Base-by-base conservation (phyloP, 176 grass and related monocot species). In the Bothriochloa decipiens region DNA sequence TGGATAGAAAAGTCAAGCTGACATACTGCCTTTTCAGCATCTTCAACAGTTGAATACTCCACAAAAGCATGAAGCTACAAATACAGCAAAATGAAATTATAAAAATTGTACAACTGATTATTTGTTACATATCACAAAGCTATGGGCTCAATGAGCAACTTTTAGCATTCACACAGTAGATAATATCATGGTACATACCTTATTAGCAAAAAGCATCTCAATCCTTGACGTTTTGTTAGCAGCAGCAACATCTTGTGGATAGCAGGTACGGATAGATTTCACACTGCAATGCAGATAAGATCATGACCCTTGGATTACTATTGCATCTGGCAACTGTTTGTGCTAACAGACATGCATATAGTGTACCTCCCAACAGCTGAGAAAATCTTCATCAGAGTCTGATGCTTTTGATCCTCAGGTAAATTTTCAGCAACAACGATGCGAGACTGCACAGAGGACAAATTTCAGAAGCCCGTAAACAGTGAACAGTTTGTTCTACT, bases 361-460 rank as follows among this genome's bases (percentile, higher is more conserved):
- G 63, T 12, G 6, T 94, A 99, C 96, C 91, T 96, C 80, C 96
- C 96, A 84, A 91, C 88, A 87, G 78, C 78, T 33, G 93, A 99
- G 88, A 99, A 99, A 86, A 99, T 83, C 81, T 93, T 99, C 91
- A 99, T 92, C 75, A 99, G 90, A 81, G 87, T 94, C 50, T 94
- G 96, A 74, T 96, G 89, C 36, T 88, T 88, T 69, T 96, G 93
- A 87, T 96, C 95, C 17, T 93, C 93, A 82, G 93, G 93, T 65
- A 99, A 82, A 80, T 96, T 96, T 85, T 99, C 96, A 86, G 93
- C 96, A 85, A 99, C 93, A 88, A 99, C 76, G 66, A 96, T 96
- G 45, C 96, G 93, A 61, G 96, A 90, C 93, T 99, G 36, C 17
- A 46, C 68, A 78, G 40, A 65, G 83, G 6, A 86, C 22, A 68